phyloP scores from a whole-genome alignment of 345 rosid genomes.

The Aegle marmelos region DNA sequence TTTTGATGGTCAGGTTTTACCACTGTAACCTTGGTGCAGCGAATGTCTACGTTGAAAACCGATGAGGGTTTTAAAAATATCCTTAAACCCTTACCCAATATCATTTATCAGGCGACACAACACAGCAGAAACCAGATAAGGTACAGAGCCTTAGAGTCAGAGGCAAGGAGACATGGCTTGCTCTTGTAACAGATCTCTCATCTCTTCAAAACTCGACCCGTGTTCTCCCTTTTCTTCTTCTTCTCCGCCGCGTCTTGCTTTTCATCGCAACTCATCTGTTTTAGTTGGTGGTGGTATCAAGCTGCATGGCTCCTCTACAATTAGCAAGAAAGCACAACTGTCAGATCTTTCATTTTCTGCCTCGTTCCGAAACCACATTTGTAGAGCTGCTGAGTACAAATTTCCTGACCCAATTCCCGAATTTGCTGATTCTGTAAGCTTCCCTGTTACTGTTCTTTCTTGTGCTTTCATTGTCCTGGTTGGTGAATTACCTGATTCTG shows the following conservation, averaged over 20 bases:
- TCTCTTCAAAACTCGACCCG: conserved; percentile 19
- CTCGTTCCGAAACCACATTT: conserved; percentile 30
- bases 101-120: background rate
- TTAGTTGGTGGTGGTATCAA: background rate
- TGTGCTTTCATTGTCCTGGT: background rate
- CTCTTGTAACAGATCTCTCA: conserved; percentile 28
- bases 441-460: background rate
- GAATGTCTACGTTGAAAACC: background rate
- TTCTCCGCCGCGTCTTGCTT: conserved; percentile 13
- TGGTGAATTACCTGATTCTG: background rate
- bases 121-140: conserved; percentile 17
- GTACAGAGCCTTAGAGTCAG: background rate
- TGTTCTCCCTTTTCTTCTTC: conserved; percentile 13
- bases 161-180: conserved; percentile 37
- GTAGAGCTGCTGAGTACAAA: conserved; percentile 71
- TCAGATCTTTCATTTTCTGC: background rate
- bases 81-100: background rate
- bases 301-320: conserved; percentile 16
- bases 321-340: conserved; percentile 10
- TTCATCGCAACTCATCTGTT: conserved; percentile 16
- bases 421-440: conserved; percentile 74
- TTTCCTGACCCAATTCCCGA: conserved; percentile 92
- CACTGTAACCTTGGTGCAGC: background rate
- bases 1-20: background rate
- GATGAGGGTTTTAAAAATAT: background rate